Evolutionary conservation across 2,329 filamentous ascomycete genomes (phyloP).

Genomic region (Emergomyces pasteurianus): DNA sequence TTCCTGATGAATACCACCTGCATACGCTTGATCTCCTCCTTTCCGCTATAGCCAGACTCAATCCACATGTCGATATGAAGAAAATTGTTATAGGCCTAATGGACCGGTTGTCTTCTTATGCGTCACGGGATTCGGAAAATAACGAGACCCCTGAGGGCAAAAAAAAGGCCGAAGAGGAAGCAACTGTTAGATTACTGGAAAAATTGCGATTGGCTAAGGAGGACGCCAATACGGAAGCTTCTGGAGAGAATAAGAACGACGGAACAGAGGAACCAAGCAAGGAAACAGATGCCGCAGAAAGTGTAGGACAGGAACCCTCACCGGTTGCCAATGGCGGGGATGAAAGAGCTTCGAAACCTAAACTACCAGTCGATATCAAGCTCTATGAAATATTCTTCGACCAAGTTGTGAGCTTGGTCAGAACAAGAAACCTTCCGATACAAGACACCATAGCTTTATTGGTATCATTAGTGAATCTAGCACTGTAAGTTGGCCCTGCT

Average conservation of each 20-base stretch:
- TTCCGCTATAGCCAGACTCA: conserved; percentile 80
- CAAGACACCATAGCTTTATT: conserved; percentile 89
- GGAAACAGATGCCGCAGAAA: conserved; percentile 22
- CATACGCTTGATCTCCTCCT: conserved; percentile 94
- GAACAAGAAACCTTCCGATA: conserved; percentile 78
- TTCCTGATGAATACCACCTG: conserved; percentile 95
- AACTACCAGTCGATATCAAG: conserved; percentile 53
- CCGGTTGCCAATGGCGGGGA: conserved; percentile 24
- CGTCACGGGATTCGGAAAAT: conserved; percentile 70
- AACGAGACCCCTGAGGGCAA: conserved; percentile 59
- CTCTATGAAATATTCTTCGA: conserved; percentile 97
- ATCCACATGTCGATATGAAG: conserved; percentile 96
- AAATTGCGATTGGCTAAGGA: conserved; percentile 50
- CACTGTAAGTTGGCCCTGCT: conserved; percentile 43
- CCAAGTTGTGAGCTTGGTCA: conserved; percentile 87
- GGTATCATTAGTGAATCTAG: conserved; percentile 86
- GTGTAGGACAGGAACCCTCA: conserved; percentile 13
- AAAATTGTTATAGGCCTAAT: conserved; percentile 95
- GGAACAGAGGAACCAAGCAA: conserved; percentile 11
- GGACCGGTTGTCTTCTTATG: conserved; percentile 89
- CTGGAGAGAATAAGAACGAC: conserved; percentile 24
- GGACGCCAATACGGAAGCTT: conserved; percentile 16
- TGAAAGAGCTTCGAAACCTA: conserved; percentile 25
- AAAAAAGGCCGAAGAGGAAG: conserved; percentile 71
- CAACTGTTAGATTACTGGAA: conserved; percentile 64